phyloP scores from a whole-genome alignment of 805 yeast species.

The Saccharomycopsis javanensis region DNA sequence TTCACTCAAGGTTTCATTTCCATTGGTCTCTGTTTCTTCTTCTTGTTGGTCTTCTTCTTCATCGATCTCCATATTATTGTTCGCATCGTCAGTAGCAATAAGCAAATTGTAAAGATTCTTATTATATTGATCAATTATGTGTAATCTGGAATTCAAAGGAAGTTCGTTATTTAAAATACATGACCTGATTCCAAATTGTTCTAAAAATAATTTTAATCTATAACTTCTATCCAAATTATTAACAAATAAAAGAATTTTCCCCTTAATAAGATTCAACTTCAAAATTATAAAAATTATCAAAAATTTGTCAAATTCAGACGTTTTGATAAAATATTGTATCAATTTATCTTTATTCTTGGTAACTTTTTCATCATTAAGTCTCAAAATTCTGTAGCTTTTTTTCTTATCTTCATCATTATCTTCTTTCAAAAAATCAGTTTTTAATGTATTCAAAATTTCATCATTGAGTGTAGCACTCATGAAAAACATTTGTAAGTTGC shows the following conservation, averaged over 20 bases:
- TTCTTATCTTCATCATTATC: constrained; percentile 64
- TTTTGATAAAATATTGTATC: constrained; percentile 77
- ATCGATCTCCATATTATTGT: constrained; percentile 22
- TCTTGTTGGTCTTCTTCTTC: constrained; percentile 21
- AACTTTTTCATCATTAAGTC: constrained; percentile 61
- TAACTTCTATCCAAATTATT: constrained; percentile 94
- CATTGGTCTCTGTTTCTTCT: constrained; percentile 14
- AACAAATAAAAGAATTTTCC: constrained; percentile 84
- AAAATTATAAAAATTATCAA: constrained; percentile 83
- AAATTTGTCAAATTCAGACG: constrained; percentile 86
- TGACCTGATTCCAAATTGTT: constrained; percentile 86
- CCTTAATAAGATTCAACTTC: constrained; percentile 79
- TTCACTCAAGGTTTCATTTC: constrained; percentile 5
- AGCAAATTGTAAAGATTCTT: constrained; percentile 76
- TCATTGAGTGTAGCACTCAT: constrained; percentile 95
- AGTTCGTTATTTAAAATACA: constrained; percentile 87
- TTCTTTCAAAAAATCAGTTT: constrained; percentile 63
- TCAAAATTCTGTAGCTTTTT: constrained; percentile 52
- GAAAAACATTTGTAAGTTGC: constrained; percentile 67
- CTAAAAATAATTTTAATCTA: constrained; percentile 78
- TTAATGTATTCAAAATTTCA: constrained; percentile 61
- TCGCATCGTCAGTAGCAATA: constrained; percentile 91
- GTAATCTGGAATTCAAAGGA: constrained; percentile 86
- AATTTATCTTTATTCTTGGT: constrained; percentile 46
- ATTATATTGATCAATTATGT: constrained; percentile 91